Conservation (phyloP, 1,139 yeast species). For the Eremothecium cymbalariae region DNA sequence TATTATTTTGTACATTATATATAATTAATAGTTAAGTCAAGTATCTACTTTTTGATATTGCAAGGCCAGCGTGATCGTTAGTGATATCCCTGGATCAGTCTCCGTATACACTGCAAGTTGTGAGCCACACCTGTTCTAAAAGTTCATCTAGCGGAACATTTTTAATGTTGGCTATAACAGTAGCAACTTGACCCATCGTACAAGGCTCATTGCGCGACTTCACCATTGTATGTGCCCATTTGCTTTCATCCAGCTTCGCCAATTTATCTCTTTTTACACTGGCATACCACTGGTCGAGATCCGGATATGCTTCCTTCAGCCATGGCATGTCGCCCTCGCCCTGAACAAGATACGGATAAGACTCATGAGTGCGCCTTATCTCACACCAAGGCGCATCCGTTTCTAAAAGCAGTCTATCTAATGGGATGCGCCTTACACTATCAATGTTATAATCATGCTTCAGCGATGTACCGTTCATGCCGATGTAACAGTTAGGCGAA, state of each 20-base stretch:
- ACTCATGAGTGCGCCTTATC: conserved; percentile 72
- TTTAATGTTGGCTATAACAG: conserved; percentile 57
- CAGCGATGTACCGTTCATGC: conserved; percentile 89
- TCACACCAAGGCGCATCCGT: conserved; percentile 99
- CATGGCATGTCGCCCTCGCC: conserved; percentile 13
- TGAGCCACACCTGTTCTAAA: conserved; percentile 55
- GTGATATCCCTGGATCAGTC: too few species aligned
- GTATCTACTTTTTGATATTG: too few species aligned
- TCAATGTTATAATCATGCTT: conserved; percentile 65
- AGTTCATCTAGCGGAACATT: conserved; percentile 45
- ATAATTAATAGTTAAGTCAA: conserved; percentile 8
- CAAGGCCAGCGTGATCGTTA: too few species aligned
- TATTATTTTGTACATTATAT: conserved; percentile 3
- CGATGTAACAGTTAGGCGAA: conserved; percentile 46
- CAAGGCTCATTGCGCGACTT: conserved; percentile 92
- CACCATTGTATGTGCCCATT: conserved; percentile 41
- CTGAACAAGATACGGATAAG: conserved; percentile 45
- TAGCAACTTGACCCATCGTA: conserved; percentile 70
- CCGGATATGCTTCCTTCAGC: conserved; percentile 14
- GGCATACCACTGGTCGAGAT: conserved; percentile 14
- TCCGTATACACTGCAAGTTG: conserved; percentile 47
- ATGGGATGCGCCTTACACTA: conserved; percentile 60
- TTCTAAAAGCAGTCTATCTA: conserved; percentile 65
- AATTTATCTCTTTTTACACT: conserved; percentile 27
- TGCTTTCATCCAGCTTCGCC: conserved; percentile 14